Base-by-base conservation (phyloP, 140 eudicot species). In the Flaveria floridana region DNA sequence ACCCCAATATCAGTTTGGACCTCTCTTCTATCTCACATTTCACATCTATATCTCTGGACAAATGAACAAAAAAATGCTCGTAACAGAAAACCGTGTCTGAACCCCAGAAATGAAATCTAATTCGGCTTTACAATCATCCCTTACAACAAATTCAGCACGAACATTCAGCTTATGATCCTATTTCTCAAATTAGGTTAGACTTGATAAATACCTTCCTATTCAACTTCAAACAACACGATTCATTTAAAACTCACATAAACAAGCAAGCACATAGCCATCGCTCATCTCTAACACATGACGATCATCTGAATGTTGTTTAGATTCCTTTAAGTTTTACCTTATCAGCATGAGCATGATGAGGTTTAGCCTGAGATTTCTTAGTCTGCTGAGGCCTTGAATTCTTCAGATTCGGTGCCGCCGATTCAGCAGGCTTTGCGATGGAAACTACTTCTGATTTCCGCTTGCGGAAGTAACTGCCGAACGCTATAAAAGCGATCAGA, bases 341-440 rank as follows among this genome's bases (percentile, higher is more conserved):
- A 77, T 94, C 97, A 67, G 88, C 86, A 71, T 88, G 97, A 30
- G 91, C 67, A 57, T 89, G 96, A 66, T 89, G 96, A 76, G 92
- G 70, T 73, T 90, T 94, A 20, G 87, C 68, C 46, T 88, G 88
- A n/a, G 85, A 58, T 70, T 88, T 90, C 82, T 86, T 94, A 34
- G 82, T 64, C 59, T 84, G 82, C 26, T 77, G 78, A 47, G 81
- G 76, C 80, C 53, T 85, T 5, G 84, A 69, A 68, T 80, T 82
- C 55, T 84, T 89, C 58, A 61, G 82, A 71, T 87, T 77, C 10
- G 71, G 25, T 3, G 78, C 28, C 8, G 77, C 67, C 3, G 79
- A 18, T 8, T 69, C 70, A 34, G 77, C 66, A 1, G 87, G 89
- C 37, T 72, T 63, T 26, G 92, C 82, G 63, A 94, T 79, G 13